Base-by-base conservation (phyloP, 306 rosid genomes). In the Lathyrus aphaca region DNA sequence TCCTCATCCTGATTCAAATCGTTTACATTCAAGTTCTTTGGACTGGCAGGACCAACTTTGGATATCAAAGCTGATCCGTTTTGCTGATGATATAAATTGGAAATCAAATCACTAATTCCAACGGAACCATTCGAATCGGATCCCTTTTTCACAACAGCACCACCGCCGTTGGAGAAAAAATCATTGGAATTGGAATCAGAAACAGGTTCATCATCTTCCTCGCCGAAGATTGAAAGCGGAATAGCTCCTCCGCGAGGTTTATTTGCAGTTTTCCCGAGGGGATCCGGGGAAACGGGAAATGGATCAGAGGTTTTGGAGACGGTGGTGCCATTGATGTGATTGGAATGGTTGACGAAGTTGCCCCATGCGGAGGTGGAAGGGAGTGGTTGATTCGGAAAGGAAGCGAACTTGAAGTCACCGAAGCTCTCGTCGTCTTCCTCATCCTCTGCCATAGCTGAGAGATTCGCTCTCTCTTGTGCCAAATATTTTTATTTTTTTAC, bases 221-320 rank as follows among this genome's bases (percentile, higher is more conserved):
- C 93, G 8, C 98, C 96, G 43, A 94, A 94, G 66, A 94, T 82
- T 18, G 97, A 94, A n/a, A 94, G 82, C 48, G 98, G 97, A 74
- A 94, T 57, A 68, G 95, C 97, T 13, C 97, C 97, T 12, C 97
- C 97, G 13, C 21, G 83, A 17, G 83, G 80, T 72, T 84, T 88
- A 44, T 53, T 72, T 2, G 74, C 14, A n/a, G 21, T 76, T 25
- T 66, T 74, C 0, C 13, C 23, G 0, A 69, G 4, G 13, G 58
- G 74, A 59, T 77, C 70, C 9, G 56, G 7, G 18, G 74, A 75
- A 18, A 45, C 42, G 44, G 49, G 77, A 23, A 57, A 74, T 4
- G 39, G 82, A 44, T 74, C 82, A 23, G 51, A 67, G 61, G 71
- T 72, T 42, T 61, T 50, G 19, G 74, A 76, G 25, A 55, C 15